Evolutionary conservation across 2,329 filamentous ascomycete species (phyloP).

Genomic region (Diaporthe ampelina): DNA sequence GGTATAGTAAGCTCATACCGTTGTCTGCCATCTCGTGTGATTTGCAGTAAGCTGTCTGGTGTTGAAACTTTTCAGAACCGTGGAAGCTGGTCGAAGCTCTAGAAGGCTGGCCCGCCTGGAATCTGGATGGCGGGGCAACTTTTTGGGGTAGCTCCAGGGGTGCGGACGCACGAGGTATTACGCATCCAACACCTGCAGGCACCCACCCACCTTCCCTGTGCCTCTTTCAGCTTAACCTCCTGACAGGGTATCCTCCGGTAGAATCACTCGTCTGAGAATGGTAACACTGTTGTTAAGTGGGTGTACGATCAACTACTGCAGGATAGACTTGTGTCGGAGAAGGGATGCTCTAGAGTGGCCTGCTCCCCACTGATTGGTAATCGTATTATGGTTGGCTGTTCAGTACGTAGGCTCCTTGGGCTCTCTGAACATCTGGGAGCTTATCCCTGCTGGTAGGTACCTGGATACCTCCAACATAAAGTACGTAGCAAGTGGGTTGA

Average conservation of each 20-base stretch:
- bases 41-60: constrained; percentile 5
- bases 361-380: too few relatives aligned
- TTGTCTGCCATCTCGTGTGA: constrained; percentile 57
- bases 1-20: constrained; percentile 45
- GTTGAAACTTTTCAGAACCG: constrained; percentile 1
- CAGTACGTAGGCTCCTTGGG: too few relatives aligned
- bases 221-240: too few relatives aligned
- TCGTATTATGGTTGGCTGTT: not conserved
- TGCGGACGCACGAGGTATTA: not conserved
- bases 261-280: too few relatives aligned
- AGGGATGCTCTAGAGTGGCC: too few relatives aligned
- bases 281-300: too few relatives aligned
- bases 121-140: constrained; percentile 44
- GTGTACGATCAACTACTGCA: too few relatives aligned
- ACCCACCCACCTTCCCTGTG: not conserved
- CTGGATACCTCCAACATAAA: not conserved
- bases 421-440: not conserved
- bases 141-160: constrained; percentile 25
- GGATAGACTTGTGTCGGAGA: too few relatives aligned
- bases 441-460: constrained; percentile 6
- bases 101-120: constrained; percentile 33
- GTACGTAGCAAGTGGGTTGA: not conserved
- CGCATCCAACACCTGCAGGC: constrained; percentile 8
- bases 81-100: constrained; percentile 44
- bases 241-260: too few relatives aligned